phyloP scores from a whole-genome alignment of 2,329 filamentous ascomycete species.

The Chrysoporthe cubensis region DNA sequence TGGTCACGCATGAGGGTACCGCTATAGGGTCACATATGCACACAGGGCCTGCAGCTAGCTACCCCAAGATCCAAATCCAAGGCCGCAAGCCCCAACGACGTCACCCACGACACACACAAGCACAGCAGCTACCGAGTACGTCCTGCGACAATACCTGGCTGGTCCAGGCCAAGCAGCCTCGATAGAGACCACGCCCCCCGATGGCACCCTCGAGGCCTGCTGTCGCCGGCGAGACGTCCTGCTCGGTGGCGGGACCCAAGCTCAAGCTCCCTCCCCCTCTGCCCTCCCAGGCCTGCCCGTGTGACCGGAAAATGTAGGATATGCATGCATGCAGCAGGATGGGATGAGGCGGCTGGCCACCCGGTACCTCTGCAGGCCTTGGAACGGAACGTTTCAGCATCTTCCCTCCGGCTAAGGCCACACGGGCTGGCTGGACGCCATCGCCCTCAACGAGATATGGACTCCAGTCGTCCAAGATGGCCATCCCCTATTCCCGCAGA shows the following conservation, averaged over 20 bases:
- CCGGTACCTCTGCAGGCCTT: not conserved
- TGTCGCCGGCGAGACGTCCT: not conserved
- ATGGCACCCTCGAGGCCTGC: not conserved
- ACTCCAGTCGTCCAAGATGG: not conserved
- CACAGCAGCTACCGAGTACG: not conserved
- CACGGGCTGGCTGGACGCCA: not conserved
- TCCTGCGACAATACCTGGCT: too few relatives aligned
- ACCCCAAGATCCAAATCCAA: not conserved
- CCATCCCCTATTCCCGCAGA: slow-evolving; percentile 29
- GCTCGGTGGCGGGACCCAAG: not conserved
- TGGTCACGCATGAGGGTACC: not conserved
- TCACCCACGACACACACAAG: not conserved
- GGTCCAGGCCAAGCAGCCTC: not conserved
- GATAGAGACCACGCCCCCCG: not conserved
- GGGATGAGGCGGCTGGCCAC: not conserved
- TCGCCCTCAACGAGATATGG: not conserved
- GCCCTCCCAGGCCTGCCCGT: not conserved
- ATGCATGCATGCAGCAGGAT: not conserved
- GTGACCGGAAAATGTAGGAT: not conserved
- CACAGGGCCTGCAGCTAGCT: not conserved
- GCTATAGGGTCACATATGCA: not conserved
- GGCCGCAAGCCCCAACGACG: slow-evolving; percentile 1
- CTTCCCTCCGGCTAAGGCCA: not conserved
- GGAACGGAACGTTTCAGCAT: slow-evolving; percentile 9
- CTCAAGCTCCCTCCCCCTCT: not conserved